A percentile compares a stretch with the other conserved stretches of the same genome.
phyloP scores from a whole-genome alignment of 1,284 basidiomycete species.

The Bothia castanella region DNA sequence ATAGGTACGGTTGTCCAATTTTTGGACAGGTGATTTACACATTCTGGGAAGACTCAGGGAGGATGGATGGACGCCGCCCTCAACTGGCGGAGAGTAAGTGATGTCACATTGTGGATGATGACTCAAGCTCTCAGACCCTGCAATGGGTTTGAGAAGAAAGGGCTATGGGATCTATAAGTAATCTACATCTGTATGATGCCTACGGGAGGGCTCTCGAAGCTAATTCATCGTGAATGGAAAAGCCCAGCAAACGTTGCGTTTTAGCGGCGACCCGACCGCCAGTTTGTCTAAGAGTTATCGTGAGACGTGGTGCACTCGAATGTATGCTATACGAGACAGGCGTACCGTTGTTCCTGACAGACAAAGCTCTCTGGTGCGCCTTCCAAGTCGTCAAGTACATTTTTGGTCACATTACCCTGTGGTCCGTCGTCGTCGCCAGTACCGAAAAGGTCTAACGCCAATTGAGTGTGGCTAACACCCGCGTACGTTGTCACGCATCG shows the following conservation, averaged over 20 bases:
- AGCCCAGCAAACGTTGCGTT: conserved; percentile 81
- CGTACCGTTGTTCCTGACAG: conserved; percentile 87
- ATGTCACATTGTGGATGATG: too few species aligned
- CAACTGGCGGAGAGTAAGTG: too few species aligned
- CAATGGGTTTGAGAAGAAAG: too few species aligned
- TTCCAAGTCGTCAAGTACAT: conserved; percentile 88
- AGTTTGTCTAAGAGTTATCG: conserved; percentile 54
- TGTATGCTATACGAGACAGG: conserved; percentile 12
- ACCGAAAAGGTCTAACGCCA: conserved; percentile 89
- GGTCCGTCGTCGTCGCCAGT: conserved; percentile 56
- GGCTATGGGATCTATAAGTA: too few species aligned
- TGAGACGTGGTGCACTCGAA: conserved; percentile 1
- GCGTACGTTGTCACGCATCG: conserved; percentile 95
- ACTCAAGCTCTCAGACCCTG: too few species aligned
- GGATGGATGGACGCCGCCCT: too few species aligned
- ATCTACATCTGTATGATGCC: neutral
- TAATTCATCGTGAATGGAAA: conserved; percentile 77
- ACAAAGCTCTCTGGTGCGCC: conserved; percentile 93
- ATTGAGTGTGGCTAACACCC: conserved; percentile 88
- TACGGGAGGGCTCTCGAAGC: conserved; percentile 14
- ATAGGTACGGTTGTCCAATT: too few species aligned
- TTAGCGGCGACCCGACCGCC: conserved; percentile 90
- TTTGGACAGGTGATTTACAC: too few species aligned
- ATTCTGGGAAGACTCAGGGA: too few species aligned
- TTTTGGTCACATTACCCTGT: conserved; percentile 55